A percentile compares a stretch with the other conserved stretches of the same genome.
Conservation (phyloP, 2,329 filamentous ascomycete species). For the Aspergillus niger region DNA sequence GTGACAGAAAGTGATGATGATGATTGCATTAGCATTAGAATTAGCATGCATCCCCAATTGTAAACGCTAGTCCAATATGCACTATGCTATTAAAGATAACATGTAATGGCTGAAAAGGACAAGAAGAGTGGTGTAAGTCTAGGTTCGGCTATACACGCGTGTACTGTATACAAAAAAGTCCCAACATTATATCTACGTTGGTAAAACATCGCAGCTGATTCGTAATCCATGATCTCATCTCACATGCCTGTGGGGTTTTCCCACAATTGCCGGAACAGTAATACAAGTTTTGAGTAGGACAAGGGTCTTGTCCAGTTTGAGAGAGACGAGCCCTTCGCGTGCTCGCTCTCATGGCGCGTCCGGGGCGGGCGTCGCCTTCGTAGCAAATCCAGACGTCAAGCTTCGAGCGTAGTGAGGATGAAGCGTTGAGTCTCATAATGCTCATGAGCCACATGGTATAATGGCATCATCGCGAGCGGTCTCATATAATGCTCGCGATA, state of each 20-base stretch:
- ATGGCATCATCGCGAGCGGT: background rate
- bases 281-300: background rate
- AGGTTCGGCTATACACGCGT: background rate
- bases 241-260: conserved; percentile 3
- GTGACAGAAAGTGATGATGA: no score
- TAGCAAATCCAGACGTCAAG: background rate
- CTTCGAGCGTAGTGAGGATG: background rate
- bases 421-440: no score
- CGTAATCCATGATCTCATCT: conserved; percentile 16
- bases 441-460: background rate
- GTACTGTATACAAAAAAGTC: background rate
- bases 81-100: no score
- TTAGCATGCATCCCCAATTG: no score
- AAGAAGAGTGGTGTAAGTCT: background rate
- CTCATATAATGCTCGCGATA: conserved; percentile 49
- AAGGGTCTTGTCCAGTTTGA: background rate
- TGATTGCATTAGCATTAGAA: no score
- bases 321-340: background rate
- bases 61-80: no score
- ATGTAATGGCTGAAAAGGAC: background rate
- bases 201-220: conserved; percentile 20
- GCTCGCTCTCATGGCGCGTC: background rate
- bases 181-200: background rate
- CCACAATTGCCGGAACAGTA: background rate
- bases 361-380: no score